Evolutionary conservation across 495 filamentous ascomycete genomes (phyloP).

Genomic region (Trichoderma orchidacearum): DNA sequence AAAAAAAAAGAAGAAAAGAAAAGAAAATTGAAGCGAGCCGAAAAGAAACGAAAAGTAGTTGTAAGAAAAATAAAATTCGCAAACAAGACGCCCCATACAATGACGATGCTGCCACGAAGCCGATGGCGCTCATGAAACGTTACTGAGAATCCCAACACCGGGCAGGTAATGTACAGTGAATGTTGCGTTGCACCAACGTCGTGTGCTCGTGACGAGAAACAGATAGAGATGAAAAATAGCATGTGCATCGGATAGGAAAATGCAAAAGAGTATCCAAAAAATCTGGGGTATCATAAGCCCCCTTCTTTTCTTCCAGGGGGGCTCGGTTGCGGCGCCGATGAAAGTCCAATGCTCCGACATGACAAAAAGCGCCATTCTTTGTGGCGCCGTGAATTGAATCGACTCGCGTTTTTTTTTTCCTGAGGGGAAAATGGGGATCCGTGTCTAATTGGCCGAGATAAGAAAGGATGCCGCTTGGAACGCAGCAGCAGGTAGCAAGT

Average conservation of each 20-base stretch:
- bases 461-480: neutral
- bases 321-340: neutral
- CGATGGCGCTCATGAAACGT: conserved; percentile 1
- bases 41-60: neutral
- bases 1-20: neutral
- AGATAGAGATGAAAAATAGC: neutral
- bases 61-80: neutral
- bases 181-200: neutral
- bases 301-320: neutral
- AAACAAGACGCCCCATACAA: neutral
- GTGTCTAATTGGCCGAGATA: neutral
- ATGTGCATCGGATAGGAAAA: neutral
- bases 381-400: neutral
- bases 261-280: neutral
- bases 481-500: too few species aligned
- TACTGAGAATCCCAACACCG: neutral
- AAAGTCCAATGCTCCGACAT: neutral
- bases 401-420: neutral
- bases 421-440: neutral
- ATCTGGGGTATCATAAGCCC: neutral
- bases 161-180: neutral
- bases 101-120: neutral
- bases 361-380: neutral
- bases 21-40: neutral
- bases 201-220: neutral